Conservation (phyloP, 2,329 filamentous ascomycete species). For the Ophiobolus disseminans region DNA sequence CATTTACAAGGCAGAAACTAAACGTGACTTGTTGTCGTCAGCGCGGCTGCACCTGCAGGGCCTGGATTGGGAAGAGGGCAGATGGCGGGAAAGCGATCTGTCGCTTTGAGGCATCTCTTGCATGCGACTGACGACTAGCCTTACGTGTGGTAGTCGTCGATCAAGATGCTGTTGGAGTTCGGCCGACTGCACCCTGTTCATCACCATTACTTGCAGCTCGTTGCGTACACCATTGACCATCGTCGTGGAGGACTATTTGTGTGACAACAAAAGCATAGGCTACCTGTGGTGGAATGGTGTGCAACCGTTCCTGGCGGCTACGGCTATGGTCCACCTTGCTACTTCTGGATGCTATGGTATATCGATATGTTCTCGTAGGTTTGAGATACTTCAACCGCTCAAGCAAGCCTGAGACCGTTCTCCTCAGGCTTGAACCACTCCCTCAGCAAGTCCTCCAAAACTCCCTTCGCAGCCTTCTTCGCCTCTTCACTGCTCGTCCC, state of each 20-base stretch:
- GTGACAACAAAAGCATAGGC: constrained; percentile 2
- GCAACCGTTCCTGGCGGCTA: constrained; percentile 8
- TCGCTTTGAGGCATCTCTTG: neutral
- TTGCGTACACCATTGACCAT: constrained; percentile 4
- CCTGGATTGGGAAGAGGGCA: neutral
- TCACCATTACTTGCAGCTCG: neutral
- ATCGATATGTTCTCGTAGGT: neutral
- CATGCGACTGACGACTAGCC: neutral
- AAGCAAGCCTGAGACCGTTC: constrained; percentile 46
- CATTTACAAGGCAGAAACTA: constrained; percentile 28
- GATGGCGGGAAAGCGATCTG: neutral
- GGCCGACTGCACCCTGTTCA: neutral
- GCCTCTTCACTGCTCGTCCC: constrained; percentile 52
- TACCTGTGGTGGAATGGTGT: constrained; percentile 7
- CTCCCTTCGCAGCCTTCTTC: constrained; percentile 53
- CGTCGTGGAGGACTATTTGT: constrained; percentile 2
- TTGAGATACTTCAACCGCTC: too few relatives aligned
- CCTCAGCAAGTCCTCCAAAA: constrained; percentile 54
- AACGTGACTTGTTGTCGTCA: constrained; percentile 30
- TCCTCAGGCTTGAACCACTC: constrained; percentile 59
- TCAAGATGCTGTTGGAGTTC: neutral
- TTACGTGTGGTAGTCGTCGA: neutral
- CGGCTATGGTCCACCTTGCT: neutral
- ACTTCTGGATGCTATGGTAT: neutral
- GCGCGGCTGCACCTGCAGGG: constrained; percentile 19